A percentile compares a stretch with the other conserved stretches of the same genome.
Evolutionary conservation across 495 filamentous ascomycete species (phyloP).

Genomic region (Letharia lupina): DNA sequence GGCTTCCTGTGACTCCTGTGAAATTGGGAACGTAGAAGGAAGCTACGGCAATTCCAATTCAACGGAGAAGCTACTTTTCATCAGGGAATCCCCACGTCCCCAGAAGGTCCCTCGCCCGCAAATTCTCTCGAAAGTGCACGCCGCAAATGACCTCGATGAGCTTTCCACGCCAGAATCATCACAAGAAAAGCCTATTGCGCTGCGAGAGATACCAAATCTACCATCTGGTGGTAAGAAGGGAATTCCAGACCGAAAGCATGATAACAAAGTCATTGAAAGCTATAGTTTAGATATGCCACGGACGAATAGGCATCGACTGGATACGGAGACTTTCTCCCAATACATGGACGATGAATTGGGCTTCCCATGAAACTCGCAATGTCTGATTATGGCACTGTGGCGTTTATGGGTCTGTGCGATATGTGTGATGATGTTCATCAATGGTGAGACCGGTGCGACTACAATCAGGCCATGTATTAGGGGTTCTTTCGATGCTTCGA

Average conservation of each 20-base stretch:
- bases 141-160: constrained; percentile 13
- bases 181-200: neutral
- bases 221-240: neutral
- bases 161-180: constrained; percentile 8
- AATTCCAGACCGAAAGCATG: neutral
- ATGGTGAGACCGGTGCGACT: neutral
- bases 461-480: neutral
- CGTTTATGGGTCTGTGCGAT: neutral
- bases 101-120: neutral
- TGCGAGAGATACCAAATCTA: constrained; percentile 1
- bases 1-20: neutral
- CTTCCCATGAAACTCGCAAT: constrained; percentile 6
- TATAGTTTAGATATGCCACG: neutral
- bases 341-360: constrained; percentile 18
- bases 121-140: neutral
- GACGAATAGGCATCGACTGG: neutral
- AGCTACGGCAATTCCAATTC: neutral
- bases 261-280: neutral
- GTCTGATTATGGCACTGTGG: neutral
- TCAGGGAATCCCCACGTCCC: neutral
- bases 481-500: too few species aligned
- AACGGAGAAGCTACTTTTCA: constrained; percentile 1
- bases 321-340: neutral
- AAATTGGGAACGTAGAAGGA: neutral
- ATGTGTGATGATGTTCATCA: neutral